Conservation (phyloP, 169 alveolate genomes). For the Toxoplasma gondii region DNA sequence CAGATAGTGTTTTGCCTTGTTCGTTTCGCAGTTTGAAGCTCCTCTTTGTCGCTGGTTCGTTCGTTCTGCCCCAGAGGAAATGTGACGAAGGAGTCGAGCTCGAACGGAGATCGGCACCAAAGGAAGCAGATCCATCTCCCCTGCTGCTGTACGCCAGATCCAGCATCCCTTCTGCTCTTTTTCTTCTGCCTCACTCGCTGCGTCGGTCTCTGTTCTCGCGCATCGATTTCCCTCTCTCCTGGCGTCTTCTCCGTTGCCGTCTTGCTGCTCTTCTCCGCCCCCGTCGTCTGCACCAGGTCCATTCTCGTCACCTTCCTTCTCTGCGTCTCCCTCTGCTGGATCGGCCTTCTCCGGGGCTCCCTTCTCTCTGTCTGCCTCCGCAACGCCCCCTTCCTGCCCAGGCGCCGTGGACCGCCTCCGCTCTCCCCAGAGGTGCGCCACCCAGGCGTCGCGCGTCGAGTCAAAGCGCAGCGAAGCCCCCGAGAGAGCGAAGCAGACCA, state of each 20-base stretch:
- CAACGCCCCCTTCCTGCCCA: not conserved
- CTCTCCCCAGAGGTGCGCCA: not conserved
- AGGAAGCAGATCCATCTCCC: not conserved
- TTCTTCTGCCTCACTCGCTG: not conserved
- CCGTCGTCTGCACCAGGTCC: not conserved
- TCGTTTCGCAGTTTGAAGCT: not conserved
- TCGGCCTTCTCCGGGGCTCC: not conserved
- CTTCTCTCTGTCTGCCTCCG: not conserved
- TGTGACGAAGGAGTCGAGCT: not conserved
- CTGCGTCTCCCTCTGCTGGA: not conserved
- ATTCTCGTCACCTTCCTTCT: not conserved
- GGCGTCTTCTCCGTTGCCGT: not conserved
- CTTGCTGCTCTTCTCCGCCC: not conserved
- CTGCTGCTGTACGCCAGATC: not conserved
- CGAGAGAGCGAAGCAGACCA: not conserved
- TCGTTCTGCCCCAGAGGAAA: not conserved
- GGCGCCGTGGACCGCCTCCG: not conserved
- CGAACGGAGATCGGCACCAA: not conserved
- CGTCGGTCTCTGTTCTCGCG: not conserved
- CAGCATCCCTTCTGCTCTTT: not conserved
- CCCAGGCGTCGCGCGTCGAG: not conserved
- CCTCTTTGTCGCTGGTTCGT: not conserved
- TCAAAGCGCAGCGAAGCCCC: not conserved
- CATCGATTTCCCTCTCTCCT: not conserved
- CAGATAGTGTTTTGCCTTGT: not conserved